phyloP scores from a whole-genome alignment of 768 basidiomycete species.

The Favolaschia claudopus region DNA sequence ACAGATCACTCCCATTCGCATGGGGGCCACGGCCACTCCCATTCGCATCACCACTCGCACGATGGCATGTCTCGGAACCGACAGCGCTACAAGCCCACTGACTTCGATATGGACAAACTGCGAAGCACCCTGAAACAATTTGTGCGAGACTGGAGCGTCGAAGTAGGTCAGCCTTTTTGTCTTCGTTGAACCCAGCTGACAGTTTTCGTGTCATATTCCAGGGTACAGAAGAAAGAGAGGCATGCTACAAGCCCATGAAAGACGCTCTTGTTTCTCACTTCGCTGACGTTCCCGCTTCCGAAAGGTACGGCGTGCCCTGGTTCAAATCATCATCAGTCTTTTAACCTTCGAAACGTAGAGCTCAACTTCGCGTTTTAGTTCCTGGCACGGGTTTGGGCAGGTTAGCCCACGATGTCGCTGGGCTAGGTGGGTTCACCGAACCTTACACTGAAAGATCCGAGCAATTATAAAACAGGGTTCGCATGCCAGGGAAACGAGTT shows the following conservation, averaged over 20 bases:
- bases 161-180: conserved; percentile 53
- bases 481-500: conserved; percentile 95
- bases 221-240: conserved; percentile 80
- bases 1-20: conserved; percentile 23
- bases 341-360: conserved; percentile 42
- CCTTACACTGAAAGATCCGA: not conserved
- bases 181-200: not conserved
- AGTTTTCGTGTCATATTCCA: conserved; percentile 35
- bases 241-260: conserved; percentile 84
- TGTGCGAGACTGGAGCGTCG: conserved; percentile 91
- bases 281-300: conserved; percentile 56
- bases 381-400: conserved; percentile 92
- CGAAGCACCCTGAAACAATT: conserved; percentile 92
- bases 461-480: conserved; percentile 63
- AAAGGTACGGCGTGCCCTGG: conserved; percentile 54
- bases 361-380: conserved; percentile 76
- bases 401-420: conserved; percentile 88
- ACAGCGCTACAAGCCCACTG: conserved; percentile 58
- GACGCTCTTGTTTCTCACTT: conserved; percentile 75
- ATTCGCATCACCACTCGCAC: conserved; percentile 42
- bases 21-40: conserved; percentile 32
- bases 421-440: conserved; percentile 62
- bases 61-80: conserved; percentile 27
- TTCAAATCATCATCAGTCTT: conserved; percentile 15
- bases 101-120: conserved; percentile 89